phyloP scores from a whole-genome alignment of 805 yeast genomes.

The Spathaspora gorwiae region DNA sequence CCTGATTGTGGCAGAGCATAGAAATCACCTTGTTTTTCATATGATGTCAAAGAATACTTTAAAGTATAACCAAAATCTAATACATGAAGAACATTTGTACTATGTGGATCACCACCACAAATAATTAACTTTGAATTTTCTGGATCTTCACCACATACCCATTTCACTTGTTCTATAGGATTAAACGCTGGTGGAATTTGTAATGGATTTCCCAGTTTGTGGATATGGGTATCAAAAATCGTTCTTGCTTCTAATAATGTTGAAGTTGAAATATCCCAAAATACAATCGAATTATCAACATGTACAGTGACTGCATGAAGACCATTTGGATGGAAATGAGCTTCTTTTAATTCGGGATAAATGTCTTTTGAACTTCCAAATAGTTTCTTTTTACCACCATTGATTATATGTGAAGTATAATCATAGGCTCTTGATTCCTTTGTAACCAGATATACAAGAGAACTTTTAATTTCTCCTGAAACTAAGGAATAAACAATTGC shows the following conservation, averaged over 20 bases:
- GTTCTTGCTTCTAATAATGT: conserved; percentile 71
- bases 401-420: conserved; percentile 22
- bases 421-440: conserved; percentile 63
- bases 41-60: conserved; percentile 73
- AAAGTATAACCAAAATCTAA: conserved; percentile 80
- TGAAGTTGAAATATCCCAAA: conserved; percentile 89
- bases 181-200: conserved; percentile 21
- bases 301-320: conserved; percentile 76
- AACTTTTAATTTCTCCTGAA: conserved; percentile 51
- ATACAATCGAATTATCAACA: conserved; percentile 77
- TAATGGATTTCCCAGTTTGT: conserved; percentile 31
- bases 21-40: conserved; percentile 74
- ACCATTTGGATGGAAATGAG: conserved; percentile 91
- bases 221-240: conserved; percentile 59
- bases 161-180: conserved; percentile 51
- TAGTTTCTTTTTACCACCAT: conserved; percentile 38
- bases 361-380: conserved; percentile 35
- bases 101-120: conserved; percentile 56
- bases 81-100: conserved; percentile 33
- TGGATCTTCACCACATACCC: conserved; percentile 81
- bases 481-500: conserved; percentile 69
- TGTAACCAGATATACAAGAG: conserved; percentile 58
- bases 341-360: conserved; percentile 34
- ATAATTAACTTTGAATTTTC: conserved; percentile 72
- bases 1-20: conserved; percentile 58